A percentile compares a stretch with the other conserved stretches of the same genome.
Evolutionary conservation across 352 stramenopile genomes (phyloP).

Genomic region (Phytophthora foliorum): DNA sequence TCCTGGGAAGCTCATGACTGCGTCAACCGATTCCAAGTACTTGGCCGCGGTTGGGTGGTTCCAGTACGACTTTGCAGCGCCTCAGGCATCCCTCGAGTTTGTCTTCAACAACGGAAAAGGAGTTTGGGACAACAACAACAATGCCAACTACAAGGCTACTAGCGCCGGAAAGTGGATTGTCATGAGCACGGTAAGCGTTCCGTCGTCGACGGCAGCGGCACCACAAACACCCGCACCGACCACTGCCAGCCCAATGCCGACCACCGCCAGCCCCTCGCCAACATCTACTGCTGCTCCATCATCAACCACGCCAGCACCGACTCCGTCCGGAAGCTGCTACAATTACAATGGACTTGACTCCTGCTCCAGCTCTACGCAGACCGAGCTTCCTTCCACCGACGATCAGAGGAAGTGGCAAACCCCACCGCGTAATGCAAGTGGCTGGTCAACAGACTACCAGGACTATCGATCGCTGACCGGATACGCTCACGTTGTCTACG

Average conservation of each 20-base stretch:
- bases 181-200: conserved; percentile 42
- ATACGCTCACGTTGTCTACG: conserved; percentile 59
- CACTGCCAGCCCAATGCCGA: conserved; percentile 20
- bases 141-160: conserved; percentile 52
- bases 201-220: conserved; percentile 17
- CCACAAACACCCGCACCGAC: conserved; percentile 15
- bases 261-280: conserved; percentile 21
- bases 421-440: conserved; percentile 45
- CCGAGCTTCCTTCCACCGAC: conserved; percentile 22
- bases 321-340: conserved; percentile 33
- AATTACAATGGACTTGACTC: conserved; percentile 50
- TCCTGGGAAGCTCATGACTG: conserved; percentile 40
- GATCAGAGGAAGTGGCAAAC: conserved; percentile 61
- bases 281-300: conserved; percentile 20
- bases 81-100: conserved; percentile 43
- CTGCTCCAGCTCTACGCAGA: conserved; percentile 34
- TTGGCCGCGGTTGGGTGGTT: conserved; percentile 46
- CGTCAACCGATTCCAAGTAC: conserved; percentile 29
- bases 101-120: conserved; percentile 57
- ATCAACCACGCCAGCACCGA: conserved; percentile 30
- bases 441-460: conserved; percentile 46
- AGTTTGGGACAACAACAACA: conserved; percentile 56
- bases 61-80: conserved; percentile 35
- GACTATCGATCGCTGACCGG: conserved; percentile 56
- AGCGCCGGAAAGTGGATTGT: conserved; percentile 48